Base-by-base conservation (phyloP, 1,139 yeast genomes). In the Kodamaea arcana region DNA sequence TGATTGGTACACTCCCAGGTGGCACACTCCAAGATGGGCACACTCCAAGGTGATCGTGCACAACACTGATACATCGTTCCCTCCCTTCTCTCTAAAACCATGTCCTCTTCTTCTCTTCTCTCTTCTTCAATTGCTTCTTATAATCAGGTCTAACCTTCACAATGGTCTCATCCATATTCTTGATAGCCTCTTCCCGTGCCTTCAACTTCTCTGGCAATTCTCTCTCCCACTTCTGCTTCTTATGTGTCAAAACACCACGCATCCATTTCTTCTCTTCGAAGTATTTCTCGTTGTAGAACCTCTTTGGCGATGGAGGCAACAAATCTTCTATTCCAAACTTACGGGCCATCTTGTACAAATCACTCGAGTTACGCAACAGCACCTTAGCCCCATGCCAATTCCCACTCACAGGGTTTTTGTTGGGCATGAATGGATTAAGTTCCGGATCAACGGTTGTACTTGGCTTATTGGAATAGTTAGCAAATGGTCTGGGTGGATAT, bases 381-480 rank as follows among this genome's bases (percentile, higher is more conserved):
- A 78, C 85, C 44, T 79, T 72, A 16, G 97, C 85, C 35, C 80
- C 80, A 50, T 86, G 94, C 68, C 83, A 78, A 47, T 66, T 72
- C 14, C 85, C 79, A 14, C 94, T 85, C 20, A 82, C 77, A 12
- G 94, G 88, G 58, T 90, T 88, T 53, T 76, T 83, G 56, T 87
- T 88, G 18, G 95, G 83, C 38, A 87, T 60, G 57, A 92, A 92
- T 35, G 98, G 98, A 58, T 92, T 92, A 50, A 86, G 83, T 39
- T 75, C 72, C 15, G 78, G 73, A 32, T 87, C 90, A 33, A 66
- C 66, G 15, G 84, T 77, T 22, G 76, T 65, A 4, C 85, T 75
- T 35, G 95, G 84, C 44, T 70, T 74, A 3, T 66, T 60, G 7
- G 85, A 66, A 58, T 88, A 90, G 46, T 72, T 56, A 21, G 72